Conservation (phyloP, 345 rosid genomes). For the Camelina neglecta region DNA sequence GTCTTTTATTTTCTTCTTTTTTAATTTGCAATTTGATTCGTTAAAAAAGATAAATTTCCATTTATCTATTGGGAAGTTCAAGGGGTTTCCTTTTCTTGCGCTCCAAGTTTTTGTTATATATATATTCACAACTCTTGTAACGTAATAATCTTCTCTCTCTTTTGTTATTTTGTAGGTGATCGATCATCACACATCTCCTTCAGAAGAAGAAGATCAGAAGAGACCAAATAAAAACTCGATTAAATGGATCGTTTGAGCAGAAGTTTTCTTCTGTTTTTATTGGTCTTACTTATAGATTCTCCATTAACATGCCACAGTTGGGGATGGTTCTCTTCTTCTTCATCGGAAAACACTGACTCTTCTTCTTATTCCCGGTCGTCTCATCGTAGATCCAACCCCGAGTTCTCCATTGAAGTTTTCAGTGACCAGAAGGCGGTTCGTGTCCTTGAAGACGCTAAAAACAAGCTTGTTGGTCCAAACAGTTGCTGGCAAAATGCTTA, state of each 20-base stretch:
- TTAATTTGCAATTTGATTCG: slow-evolving; percentile 15
- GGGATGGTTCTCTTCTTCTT: slow-evolving; percentile 57
- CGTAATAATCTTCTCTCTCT: neutral
- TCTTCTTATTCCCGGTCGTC: slow-evolving; percentile 24
- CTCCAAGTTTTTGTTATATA: slow-evolving; percentile 27
- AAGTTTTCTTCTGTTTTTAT: slow-evolving; percentile 32
- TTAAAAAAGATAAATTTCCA: slow-evolving; percentile 27
- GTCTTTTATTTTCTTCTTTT: slow-evolving; percentile 30
- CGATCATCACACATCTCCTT: neutral
- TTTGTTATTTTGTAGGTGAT: slow-evolving; percentile 9
- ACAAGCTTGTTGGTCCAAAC: slow-evolving; percentile 53
- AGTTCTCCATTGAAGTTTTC: slow-evolving; percentile 66
- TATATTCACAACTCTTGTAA: neutral
- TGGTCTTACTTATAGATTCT: slow-evolving; percentile 44
- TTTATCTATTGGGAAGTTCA: slow-evolving; percentile 22
- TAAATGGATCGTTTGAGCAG: slow-evolving; percentile 29
- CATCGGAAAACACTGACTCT: slow-evolving; percentile 14
- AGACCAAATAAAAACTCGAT: neutral
- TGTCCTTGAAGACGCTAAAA: slow-evolving; percentile 57
- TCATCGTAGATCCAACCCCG: slow-evolving; percentile 43
- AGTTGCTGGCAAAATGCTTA: slow-evolving; percentile 83
- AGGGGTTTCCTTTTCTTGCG: slow-evolving; percentile 32
- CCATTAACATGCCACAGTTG: slow-evolving; percentile 51
- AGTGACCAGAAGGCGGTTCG: slow-evolving; percentile 51
- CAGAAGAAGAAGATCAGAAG: slow-evolving; percentile 17